A percentile compares a stretch with the other conserved stretches of the same genome.
Evolutionary conservation across 2,329 filamentous ascomycete genomes (phyloP).

Genomic region (Colletotrichum tropicicola): DNA sequence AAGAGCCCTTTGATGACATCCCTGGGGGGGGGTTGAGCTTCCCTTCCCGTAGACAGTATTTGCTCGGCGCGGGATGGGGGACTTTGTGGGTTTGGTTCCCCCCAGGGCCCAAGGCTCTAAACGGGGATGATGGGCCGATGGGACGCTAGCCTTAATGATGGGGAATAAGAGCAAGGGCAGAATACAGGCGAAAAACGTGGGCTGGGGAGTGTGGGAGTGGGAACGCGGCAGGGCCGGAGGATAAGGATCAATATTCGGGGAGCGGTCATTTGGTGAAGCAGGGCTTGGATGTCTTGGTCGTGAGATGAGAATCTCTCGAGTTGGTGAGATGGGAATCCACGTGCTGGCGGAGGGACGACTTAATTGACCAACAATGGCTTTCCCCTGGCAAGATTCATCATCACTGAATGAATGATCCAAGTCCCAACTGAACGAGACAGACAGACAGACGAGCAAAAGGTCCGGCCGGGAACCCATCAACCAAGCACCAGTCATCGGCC

Average conservation of each 20-base stretch:
- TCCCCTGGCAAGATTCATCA: background rate
- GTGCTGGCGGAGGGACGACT: background rate
- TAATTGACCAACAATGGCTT: background rate
- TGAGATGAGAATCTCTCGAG: background rate
- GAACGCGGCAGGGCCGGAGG: background rate
- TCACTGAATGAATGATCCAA: too few relatives aligned
- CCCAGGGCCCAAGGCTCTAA: background rate
- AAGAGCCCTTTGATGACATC: too few relatives aligned
- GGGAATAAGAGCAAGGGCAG: background rate
- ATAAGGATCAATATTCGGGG: background rate
- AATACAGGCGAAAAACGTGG: background rate
- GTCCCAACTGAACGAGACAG: too few relatives aligned
- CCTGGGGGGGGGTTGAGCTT: too few relatives aligned
- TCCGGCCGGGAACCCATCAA: background rate
- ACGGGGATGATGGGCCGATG: background rate
- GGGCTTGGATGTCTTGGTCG: background rate
- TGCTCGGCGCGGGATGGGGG: background rate
- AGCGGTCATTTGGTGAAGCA: too few relatives aligned
- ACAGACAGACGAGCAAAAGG: constrained; percentile 14
- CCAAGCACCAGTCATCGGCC: background rate
- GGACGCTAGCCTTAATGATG: constrained; percentile 15
- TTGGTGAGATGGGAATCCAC: background rate
- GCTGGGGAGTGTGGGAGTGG: background rate
- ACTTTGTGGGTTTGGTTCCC: background rate
- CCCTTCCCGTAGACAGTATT: background rate